Percentiles rank a stretch among this genome's conserved stretches.
Conservation (phyloP, 2,329 filamentous ascomycete genomes). For the Leptosphaerulina australis region DNA sequence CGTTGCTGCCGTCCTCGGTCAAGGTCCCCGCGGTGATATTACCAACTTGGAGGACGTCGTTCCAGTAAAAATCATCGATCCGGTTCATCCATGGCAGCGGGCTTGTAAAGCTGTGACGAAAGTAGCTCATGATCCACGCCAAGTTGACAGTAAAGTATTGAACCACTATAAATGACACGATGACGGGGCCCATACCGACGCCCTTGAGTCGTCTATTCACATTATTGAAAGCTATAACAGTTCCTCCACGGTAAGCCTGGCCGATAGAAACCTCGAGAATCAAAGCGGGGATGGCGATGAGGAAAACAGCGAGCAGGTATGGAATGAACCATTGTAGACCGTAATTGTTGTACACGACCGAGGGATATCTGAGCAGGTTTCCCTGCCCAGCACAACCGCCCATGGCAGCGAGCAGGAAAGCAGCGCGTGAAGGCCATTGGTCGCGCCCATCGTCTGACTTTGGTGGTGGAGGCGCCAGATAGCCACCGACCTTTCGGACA, state of each 20-base stretch:
- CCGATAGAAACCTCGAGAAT: slow-evolving; percentile 61
- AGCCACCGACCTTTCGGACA: slow-evolving; percentile 34
- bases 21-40: slow-evolving; percentile 48
- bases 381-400: slow-evolving; percentile 65
- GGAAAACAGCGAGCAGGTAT: slow-evolving; percentile 61
- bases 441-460: slow-evolving; percentile 55
- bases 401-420: slow-evolving; percentile 64
- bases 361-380: slow-evolving; percentile 64
- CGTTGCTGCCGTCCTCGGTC: slow-evolving; percentile 46
- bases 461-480: slow-evolving; percentile 42
- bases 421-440: slow-evolving; percentile 62
- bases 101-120: slow-evolving; percentile 61
- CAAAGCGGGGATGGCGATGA: slow-evolving; percentile 62
- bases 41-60: slow-evolving; percentile 57
- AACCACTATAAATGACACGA: slow-evolving; percentile 60
- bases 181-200: slow-evolving; percentile 59
- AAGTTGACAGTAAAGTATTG: slow-evolving; percentile 64
- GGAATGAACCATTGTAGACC: slow-evolving; percentile 67
- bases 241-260: slow-evolving; percentile 62
- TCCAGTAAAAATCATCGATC: slow-evolving; percentile 59
- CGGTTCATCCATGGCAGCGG: slow-evolving; percentile 61
- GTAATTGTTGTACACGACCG: slow-evolving; percentile 65
- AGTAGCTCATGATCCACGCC: slow-evolving; percentile 66
- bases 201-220: slow-evolving; percentile 61
- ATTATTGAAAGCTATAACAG: slow-evolving; percentile 60